phyloP scores from a whole-genome alignment of 2,329 filamentous ascomycete species.

The Epichloe bromicola region DNA sequence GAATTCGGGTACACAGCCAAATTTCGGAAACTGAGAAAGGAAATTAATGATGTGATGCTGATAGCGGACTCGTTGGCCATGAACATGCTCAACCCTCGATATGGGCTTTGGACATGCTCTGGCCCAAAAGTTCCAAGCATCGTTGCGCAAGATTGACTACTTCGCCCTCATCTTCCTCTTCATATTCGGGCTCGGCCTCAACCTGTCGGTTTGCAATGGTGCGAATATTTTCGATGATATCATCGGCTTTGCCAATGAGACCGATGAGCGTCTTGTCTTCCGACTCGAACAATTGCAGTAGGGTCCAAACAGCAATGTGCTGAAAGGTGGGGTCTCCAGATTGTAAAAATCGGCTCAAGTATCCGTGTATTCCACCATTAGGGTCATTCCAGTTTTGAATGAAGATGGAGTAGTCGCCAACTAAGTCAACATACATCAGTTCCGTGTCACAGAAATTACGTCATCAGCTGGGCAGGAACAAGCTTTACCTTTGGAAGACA shows the following conservation, averaged over 20 bases:
- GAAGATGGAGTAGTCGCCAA: constrained; percentile 94
- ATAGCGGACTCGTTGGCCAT: background rate
- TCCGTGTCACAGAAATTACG: background rate
- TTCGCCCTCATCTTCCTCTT: constrained; percentile 84
- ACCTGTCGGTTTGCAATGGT: constrained; percentile 81
- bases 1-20: background rate
- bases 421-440: constrained; percentile 31
- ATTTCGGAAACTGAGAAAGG: background rate
- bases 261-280: constrained; percentile 83
- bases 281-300: constrained; percentile 89
- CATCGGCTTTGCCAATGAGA: constrained; percentile 77
- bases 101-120: constrained; percentile 62
- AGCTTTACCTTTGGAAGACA: constrained; percentile 82
- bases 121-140: constrained; percentile 75
- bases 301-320: constrained; percentile 97
- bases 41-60: background rate
- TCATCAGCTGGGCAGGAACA: background rate
- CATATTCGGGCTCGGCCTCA: constrained; percentile 74
- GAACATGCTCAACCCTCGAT: constrained; percentile 55
- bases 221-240: constrained; percentile 85
- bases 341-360: constrained; percentile 81
- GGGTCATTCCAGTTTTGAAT: constrained; percentile 88
- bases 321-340: constrained; percentile 96
- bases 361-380: constrained; percentile 88
- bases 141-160: constrained; percentile 83